Evolutionary conservation across 352 stramenopile genomes (phyloP).

Genomic region (Phytopythium vexans): DNA sequence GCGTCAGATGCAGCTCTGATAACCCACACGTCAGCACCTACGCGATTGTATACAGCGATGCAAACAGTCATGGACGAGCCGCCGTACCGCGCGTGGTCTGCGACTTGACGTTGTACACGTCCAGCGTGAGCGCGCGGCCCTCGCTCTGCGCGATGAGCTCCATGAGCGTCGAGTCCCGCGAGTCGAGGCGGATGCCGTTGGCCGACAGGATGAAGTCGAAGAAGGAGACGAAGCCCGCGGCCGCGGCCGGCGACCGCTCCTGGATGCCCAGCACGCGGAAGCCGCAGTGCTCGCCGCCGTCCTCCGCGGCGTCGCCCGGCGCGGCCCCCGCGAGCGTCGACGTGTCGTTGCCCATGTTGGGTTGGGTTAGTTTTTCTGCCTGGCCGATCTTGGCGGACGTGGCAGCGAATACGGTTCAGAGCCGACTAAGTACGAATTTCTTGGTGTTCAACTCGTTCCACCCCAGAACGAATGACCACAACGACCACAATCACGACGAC

Average conservation of each 20-base stretch:
- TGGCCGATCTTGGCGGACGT: background rate
- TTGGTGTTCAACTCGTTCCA: no score
- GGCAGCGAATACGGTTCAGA: background rate
- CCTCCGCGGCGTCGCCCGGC: conserved; percentile 12
- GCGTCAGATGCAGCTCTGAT: conserved; percentile 81
- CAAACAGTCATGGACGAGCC: background rate
- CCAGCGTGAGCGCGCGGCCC: conserved; percentile 63
- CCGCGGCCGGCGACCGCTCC: conserved; percentile 89
- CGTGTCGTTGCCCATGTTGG: conserved; percentile 48
- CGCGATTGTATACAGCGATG: no score
- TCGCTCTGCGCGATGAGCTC: conserved; percentile 89
- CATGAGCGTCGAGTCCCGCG: conserved; percentile 87
- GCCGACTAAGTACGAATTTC: conserved; percentile 11
- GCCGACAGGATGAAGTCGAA: conserved; percentile 98
- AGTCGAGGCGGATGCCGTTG: conserved; percentile 89
- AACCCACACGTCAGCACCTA: background rate
- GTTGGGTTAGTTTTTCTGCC: background rate
- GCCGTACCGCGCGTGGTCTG: conserved; percentile 51
- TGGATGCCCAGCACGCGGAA: conserved; percentile 97
- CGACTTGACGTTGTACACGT: conserved; percentile 82
- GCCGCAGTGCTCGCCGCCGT: conserved; percentile 72
- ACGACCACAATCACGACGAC: background rate
- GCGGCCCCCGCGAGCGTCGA: conserved; percentile 24
- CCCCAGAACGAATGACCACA: no score
- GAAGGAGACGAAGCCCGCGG: conserved; percentile 94